A percentile compares a stretch with the other conserved stretches of the same genome.
These are phyloP conservation scores for Acanthochlamys bracteata DNA, from an alignment of 106 monocot species.

Conservation along the genomic window DNA sequence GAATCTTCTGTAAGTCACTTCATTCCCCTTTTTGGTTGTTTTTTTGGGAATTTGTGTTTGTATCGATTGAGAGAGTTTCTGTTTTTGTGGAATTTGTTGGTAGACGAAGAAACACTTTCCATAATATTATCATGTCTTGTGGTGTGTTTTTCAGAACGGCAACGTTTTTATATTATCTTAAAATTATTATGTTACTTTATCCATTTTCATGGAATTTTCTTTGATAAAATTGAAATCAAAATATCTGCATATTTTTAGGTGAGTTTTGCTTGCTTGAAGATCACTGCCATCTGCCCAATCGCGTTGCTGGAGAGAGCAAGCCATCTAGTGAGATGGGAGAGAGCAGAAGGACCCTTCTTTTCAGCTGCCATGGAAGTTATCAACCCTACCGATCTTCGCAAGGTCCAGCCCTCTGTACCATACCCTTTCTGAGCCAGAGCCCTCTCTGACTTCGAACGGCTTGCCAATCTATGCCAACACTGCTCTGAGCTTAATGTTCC, in stretches of 20 bases:
- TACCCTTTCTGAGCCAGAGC: conserved; percentile 39
- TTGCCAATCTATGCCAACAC: conserved; percentile 35
- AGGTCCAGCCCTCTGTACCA: conserved; percentile 60
- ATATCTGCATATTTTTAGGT: too few species aligned
- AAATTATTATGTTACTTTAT: too few species aligned
- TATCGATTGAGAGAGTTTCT: too few species aligned
- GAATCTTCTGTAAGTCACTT: conserved; percentile 47
- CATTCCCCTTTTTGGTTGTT: too few species aligned
- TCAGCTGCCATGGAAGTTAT: conserved; percentile 52
- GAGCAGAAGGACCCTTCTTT: conserved; percentile 36
- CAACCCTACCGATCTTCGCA: conserved; percentile 48
- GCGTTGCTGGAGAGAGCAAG: conserved; percentile 58
- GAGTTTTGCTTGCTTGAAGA: conserved; percentile 77
- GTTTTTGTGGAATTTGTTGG: too few species aligned
- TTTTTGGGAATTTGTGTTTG: too few species aligned
- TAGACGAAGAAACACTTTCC: too few species aligned
- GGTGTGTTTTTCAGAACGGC: too few species aligned
- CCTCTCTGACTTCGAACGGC: conserved; percentile 41
- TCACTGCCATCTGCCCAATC: conserved; percentile 86
- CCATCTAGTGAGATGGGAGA: conserved; percentile 69
- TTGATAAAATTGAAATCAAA: too few species aligned
- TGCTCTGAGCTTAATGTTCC: conserved; percentile 44
- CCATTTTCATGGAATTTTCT: too few species aligned
- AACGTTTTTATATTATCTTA: too few species aligned
- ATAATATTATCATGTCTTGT: too few species aligned